Evolutionary conservation across 495 filamentous ascomycete species (phyloP).

Genomic region (Aspergillus haitiensis): DNA sequence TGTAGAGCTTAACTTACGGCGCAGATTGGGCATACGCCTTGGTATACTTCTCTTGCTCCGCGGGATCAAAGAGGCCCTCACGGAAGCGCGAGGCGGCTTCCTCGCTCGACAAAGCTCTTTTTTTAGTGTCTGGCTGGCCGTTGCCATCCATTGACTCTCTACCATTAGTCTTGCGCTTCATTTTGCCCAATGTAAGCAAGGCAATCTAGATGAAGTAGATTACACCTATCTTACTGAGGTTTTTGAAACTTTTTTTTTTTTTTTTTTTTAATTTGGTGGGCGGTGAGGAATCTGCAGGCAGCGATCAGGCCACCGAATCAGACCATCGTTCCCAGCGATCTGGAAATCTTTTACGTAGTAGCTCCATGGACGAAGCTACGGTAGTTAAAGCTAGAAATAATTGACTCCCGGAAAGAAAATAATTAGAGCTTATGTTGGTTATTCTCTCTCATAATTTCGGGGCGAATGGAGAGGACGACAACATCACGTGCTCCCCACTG

Average conservation of each 20-base stretch:
- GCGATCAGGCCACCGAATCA: slow-evolving; percentile 26
- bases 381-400: not conserved
- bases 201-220: not conserved
- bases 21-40: slow-evolving; percentile 67
- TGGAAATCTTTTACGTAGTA: not conserved
- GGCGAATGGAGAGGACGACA: no score
- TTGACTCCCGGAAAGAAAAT: no score
- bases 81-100: slow-evolving; percentile 60
- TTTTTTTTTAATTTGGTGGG: slow-evolving; percentile 15
- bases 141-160: slow-evolving; percentile 38
- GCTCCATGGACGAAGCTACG: not conserved
- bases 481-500: no score
- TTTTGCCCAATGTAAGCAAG: slow-evolving; percentile 27
- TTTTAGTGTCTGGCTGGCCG: slow-evolving; percentile 49
- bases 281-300: slow-evolving; percentile 24
- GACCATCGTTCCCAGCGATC: slow-evolving; percentile 11
- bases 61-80: slow-evolving; percentile 70
- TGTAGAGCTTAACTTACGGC: slow-evolving; percentile 52
- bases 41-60: slow-evolving; percentile 66
- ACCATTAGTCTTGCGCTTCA: slow-evolving; percentile 58
- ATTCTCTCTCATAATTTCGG: no score
- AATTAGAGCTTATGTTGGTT: no score
- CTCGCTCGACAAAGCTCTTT: slow-evolving; percentile 52
- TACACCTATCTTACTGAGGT: not conserved
- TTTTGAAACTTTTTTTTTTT: slow-evolving; percentile 13